Base-by-base conservation (phyloP, 2,329 filamentous ascomycete genomes). In the Cladosporium sp. region DNA sequence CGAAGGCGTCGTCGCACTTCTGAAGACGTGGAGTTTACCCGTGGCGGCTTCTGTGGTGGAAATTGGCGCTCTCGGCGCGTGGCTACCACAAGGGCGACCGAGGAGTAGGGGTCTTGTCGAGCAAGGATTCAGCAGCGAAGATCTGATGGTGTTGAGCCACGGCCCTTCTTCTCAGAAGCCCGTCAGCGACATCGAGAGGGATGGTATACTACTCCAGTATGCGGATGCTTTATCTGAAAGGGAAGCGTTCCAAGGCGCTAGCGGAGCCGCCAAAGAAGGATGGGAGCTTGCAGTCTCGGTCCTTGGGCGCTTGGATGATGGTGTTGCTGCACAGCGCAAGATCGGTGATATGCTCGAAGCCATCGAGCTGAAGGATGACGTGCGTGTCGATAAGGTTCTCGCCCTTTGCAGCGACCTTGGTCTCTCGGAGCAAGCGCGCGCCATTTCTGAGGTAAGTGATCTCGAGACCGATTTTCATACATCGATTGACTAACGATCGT, bases 261-360 rank as follows among this genome's bases (percentile, higher is more conserved):
- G 13, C 32, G 18, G 19, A 10, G 37, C 53, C 19, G 62, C 70
- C 53, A 66, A 65, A 38, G 63, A 91, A 61, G 91, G 92, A 8
- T 97, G 92, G 92, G 89, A 96, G 71, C 73, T 96, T 64, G 87
- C 90, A 0, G 83, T 96, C 41, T 83, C 89, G 55, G 80, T 95
- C 9, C 76, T 96, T 43, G 87, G 87, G 9, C 83, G 92, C 50
- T 79, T 97, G 66, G 86, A 95, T 64, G 83, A 90, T 54, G 75
- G 79, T 0, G 76, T 82, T 45, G 79, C 81, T 46, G 87, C 87
- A 7, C 85, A 87, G 64, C 81, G 85, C 58, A 84, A 84, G 54
- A 87, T 96, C 9, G 79, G 83, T 38, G 80, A 86, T 54, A 73
- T 96, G 56, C 76, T 96, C 41, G 80, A 85, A 52, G 76, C 84